phyloP scores from a whole-genome alignment of 352 stramenopile species.

The Plasmopara viticola region DNA sequence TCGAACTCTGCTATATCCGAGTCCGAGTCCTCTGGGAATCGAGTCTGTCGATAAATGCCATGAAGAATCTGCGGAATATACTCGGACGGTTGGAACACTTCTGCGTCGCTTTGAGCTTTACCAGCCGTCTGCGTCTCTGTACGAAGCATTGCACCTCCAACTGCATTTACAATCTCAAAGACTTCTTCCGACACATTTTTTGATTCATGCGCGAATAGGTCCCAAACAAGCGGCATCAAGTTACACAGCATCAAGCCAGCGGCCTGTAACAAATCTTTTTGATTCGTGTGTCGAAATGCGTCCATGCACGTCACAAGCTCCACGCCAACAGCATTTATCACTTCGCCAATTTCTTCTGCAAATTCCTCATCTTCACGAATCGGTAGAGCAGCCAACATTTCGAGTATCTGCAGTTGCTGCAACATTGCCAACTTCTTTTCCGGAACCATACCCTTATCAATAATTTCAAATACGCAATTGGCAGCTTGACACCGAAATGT shows the following conservation, averaged over 20 bases:
- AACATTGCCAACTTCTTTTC: constrained; percentile 82
- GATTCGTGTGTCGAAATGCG: constrained; percentile 57
- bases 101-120: constrained; percentile 19
- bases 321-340: constrained; percentile 76
- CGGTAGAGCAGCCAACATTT: constrained; percentile 47
- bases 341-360: constrained; percentile 71
- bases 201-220: constrained; percentile 71
- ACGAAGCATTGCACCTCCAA: constrained; percentile 58
- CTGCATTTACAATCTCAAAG: constrained; percentile 79
- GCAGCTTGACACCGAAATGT: constrained; percentile 58
- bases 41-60: constrained; percentile 78
- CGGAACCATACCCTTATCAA: constrained; percentile 81
- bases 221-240: constrained; percentile 79
- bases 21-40: constrained; percentile 66
- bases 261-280: constrained; percentile 36
- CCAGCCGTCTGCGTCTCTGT: constrained; percentile 33
- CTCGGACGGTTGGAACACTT: constrained; percentile 68
- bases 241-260: constrained; percentile 53
- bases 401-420: constrained; percentile 58
- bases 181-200: constrained; percentile 84
- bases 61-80: constrained; percentile 77
- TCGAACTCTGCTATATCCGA: constrained; percentile 81
- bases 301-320: constrained; percentile 80
- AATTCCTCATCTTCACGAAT: constrained; percentile 79
- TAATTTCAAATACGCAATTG: constrained; percentile 82